A percentile compares a stretch with the other conserved stretches of the same genome.
Conservation (phyloP, 768 basidiomycete species). For the Cantharellus anzutake region DNA sequence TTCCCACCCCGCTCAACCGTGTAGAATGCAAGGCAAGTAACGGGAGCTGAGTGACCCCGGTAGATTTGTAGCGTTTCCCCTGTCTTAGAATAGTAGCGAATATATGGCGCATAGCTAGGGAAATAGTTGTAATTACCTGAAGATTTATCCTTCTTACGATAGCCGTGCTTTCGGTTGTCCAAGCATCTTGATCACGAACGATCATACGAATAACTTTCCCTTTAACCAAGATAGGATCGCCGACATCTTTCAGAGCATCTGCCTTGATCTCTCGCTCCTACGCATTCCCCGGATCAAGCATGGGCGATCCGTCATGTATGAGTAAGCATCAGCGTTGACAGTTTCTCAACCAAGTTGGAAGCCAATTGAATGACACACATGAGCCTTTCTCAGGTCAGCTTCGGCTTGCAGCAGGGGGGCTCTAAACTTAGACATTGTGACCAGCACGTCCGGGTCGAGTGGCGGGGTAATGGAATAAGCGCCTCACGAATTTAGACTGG, state of each 20-base stretch:
- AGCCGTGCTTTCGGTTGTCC: slow-evolving; percentile 78
- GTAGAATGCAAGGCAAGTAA: slow-evolving; percentile 58
- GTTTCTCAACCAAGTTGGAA: neutral
- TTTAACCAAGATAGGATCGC: slow-evolving; percentile 56
- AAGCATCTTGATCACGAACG: slow-evolving; percentile 45
- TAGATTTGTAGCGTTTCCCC: slow-evolving; percentile 61
- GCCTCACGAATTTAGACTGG: too few species aligned
- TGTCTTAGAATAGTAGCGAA: slow-evolving; percentile 28
- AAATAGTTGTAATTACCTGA: slow-evolving; percentile 30
- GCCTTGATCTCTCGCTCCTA: slow-evolving; percentile 61
- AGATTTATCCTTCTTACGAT: slow-evolving; percentile 55
- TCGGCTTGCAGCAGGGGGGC: neutral
- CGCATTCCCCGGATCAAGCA: neutral
- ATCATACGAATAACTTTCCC: slow-evolving; percentile 59
- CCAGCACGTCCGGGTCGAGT: too few species aligned
- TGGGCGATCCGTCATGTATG: neutral
- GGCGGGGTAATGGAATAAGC: too few species aligned
- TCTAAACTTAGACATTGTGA: too few species aligned
- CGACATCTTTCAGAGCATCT: slow-evolving; percentile 46
- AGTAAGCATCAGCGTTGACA: neutral
- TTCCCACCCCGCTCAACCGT: slow-evolving; percentile 23
- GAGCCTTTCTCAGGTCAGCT: neutral
- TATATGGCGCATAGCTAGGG: neutral
- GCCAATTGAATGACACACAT: neutral
- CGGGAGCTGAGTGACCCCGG: slow-evolving; percentile 76